Percentiles rank a stretch among this genome's conserved stretches.
phyloP scores from a whole-genome alignment of 139 green algal species.

The Dunaliella primolecta region DNA sequence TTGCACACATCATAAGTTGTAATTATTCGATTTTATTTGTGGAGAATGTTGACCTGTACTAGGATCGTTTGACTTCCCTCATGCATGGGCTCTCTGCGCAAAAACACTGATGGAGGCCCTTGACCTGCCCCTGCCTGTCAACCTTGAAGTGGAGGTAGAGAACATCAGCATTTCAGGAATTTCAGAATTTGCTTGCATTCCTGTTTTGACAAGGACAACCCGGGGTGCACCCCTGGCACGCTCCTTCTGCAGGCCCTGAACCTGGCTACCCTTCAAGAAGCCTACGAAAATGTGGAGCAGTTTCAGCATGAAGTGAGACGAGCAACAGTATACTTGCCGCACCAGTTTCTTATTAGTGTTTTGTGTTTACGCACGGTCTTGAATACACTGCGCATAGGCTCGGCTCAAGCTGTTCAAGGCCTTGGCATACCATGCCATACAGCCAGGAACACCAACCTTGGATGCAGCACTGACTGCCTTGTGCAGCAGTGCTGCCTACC shows the following conservation, averaged over 20 bases:
- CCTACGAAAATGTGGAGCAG: neutral
- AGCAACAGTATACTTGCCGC: neutral
- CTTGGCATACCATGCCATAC: neutral
- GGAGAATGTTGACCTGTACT: too few species aligned
- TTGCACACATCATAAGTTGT: too few species aligned
- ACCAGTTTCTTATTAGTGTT: neutral
- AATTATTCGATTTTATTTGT: too few species aligned
- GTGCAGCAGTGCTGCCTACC: constrained; percentile 6
- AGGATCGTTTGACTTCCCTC: too few species aligned
- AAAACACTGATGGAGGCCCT: neutral
- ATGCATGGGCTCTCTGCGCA: too few species aligned
- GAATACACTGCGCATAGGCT: too few species aligned
- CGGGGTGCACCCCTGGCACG: too few species aligned
- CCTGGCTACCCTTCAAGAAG: neutral
- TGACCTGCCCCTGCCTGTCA: neutral
- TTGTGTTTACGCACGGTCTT: neutral
- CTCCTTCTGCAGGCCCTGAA: constrained; percentile 11
- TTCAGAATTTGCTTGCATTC: too few species aligned
- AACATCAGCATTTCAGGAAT: too few species aligned
- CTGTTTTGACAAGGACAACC: too few species aligned
- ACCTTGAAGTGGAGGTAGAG: neutral
- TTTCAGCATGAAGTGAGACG: constrained; percentile 5
- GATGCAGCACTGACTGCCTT: neutral
- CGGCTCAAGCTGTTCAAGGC: constrained; percentile 8
- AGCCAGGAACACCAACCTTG: neutral